phyloP scores from a whole-genome alignment of 2,329 filamentous ascomycete species.

The Beauveria varroae region DNA sequence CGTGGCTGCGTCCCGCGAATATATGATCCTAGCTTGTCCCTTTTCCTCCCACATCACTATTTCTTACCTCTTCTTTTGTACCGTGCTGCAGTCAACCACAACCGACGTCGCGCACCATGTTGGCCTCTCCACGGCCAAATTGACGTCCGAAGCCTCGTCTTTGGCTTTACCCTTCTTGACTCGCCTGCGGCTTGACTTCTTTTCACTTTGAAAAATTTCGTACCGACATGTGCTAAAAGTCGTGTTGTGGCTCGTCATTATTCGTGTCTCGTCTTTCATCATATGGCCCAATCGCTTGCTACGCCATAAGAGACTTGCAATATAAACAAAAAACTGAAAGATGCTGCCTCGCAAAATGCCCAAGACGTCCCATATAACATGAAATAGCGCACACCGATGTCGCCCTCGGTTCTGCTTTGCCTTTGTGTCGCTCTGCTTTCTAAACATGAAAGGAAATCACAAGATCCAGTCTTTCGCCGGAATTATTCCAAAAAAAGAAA shows the following conservation, averaged over 20 bases:
- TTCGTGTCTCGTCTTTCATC: conserved; percentile 11
- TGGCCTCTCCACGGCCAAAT: not conserved
- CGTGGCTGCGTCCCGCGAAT: conserved; percentile 2
- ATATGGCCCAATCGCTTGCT: conserved; percentile 7
- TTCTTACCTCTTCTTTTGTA: not conserved
- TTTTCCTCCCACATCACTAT: not conserved
- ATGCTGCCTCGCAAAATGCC: conserved; percentile 7
- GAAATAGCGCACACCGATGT: conserved; percentile 12
- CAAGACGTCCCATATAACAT: conserved; percentile 9
- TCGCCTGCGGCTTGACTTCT: not conserved
- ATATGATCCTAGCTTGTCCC: not conserved
- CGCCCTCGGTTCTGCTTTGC: conserved; percentile 11
- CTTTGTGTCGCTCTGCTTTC: conserved; percentile 10
- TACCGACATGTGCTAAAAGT: not conserved
- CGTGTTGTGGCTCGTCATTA: conserved; percentile 8
- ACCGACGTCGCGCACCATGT: not conserved
- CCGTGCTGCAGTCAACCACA: not conserved
- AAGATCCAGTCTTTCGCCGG: conserved; percentile 1
- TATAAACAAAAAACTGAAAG: conserved; percentile 3
- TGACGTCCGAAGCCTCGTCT: not conserved
- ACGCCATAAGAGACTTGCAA: conserved; percentile 6
- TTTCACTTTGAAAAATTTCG: not conserved
- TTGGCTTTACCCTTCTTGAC: not conserved
- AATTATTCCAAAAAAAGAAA: conserved; percentile 4
- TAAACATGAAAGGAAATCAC: conserved; percentile 9